phyloP scores from a whole-genome alignment of 352 stramenopile genomes.

The Nothophytophthora sp. region DNA sequence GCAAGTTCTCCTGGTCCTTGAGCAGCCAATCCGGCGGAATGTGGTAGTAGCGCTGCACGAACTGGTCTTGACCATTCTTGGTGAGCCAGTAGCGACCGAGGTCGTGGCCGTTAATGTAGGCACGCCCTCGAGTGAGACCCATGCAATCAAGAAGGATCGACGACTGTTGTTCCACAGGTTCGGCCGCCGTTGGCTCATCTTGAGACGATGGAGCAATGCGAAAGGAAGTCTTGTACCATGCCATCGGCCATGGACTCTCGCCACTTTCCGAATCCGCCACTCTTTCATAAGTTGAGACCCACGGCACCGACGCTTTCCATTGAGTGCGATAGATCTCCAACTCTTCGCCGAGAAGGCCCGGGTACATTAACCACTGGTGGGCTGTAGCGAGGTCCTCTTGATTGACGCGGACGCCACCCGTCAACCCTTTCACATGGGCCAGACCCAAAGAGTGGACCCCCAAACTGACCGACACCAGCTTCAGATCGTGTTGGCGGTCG shows the following conservation, averaged over 20 bases:
- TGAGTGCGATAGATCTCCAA: constrained; percentile 51
- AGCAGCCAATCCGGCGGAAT: constrained; percentile 59
- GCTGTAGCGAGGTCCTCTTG: constrained; percentile 26
- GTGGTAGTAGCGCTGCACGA: constrained; percentile 73
- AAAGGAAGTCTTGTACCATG: constrained; percentile 62
- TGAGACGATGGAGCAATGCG: constrained; percentile 8
- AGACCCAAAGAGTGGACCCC: constrained; percentile 55
- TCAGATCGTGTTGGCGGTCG: constrained; percentile 34
- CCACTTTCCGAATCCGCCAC: not conserved
- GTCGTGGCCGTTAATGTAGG: constrained; percentile 68
- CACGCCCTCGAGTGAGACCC: constrained; percentile 57
- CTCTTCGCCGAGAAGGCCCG: constrained; percentile 62
- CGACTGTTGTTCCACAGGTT: constrained; percentile 19
- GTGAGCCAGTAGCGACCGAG: constrained; percentile 74
- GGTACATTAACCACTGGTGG: constrained; percentile 59
- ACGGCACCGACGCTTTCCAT: constrained; percentile 54
- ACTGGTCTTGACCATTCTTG: constrained; percentile 44
- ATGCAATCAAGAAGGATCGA: constrained; percentile 63
- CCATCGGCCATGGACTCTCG: constrained; percentile 32
- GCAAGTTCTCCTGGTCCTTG: constrained; percentile 37
- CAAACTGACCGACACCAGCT: constrained; percentile 56
- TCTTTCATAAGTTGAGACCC: constrained; percentile 18
- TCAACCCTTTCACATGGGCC: constrained; percentile 62
- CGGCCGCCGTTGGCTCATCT: no score
- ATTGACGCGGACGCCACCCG: constrained; percentile 47